Evolutionary conservation across 148 eudicot species (phyloP).

Genomic region (Rheum nobile): DNA sequence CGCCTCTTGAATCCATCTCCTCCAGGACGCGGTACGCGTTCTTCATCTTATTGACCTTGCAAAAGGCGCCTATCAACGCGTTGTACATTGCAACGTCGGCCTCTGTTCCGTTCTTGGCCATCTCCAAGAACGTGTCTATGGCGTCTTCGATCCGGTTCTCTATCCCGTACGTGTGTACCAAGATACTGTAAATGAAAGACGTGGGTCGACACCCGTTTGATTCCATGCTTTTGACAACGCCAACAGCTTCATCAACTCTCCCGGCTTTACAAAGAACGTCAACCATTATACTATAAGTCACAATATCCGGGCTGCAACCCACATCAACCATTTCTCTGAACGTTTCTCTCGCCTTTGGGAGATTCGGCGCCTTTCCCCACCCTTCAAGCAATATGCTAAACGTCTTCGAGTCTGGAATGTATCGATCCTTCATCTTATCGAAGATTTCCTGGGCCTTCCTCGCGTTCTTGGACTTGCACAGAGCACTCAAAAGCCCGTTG

Average conservation of each 20-base stretch:
- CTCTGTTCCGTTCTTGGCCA: conserved; percentile 55
- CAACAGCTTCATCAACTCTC: conserved; percentile 73
- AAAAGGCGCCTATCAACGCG: conserved; percentile 74
- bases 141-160: conserved; percentile 80
- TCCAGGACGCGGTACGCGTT: conserved; percentile 55
- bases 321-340: conserved; percentile 57
- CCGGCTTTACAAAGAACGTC: conserved; percentile 81
- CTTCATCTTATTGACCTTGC: conserved; percentile 61
- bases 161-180: conserved; percentile 72
- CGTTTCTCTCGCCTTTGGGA: conserved; percentile 71
- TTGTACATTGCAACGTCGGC: conserved; percentile 75
- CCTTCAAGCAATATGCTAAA: conserved; percentile 79
- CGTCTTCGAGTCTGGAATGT: conserved; percentile 55
- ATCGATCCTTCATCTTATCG: conserved; percentile 55
- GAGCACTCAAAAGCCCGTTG: conserved; percentile 77
- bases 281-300: conserved; percentile 80
- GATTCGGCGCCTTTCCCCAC: conserved; percentile 82
- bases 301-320: conserved; percentile 69
- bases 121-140: conserved; percentile 66
- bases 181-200: conserved; percentile 61
- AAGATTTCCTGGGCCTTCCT: conserved; percentile 88
- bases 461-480: conserved; percentile 86
- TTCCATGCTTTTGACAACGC: conserved; percentile 58
- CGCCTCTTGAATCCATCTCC: conserved; percentile 57
- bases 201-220: conserved; percentile 51